Evolutionary conservation across 2,329 filamentous ascomycete genomes (phyloP).

Genomic region (Metarhizium brunneum): DNA sequence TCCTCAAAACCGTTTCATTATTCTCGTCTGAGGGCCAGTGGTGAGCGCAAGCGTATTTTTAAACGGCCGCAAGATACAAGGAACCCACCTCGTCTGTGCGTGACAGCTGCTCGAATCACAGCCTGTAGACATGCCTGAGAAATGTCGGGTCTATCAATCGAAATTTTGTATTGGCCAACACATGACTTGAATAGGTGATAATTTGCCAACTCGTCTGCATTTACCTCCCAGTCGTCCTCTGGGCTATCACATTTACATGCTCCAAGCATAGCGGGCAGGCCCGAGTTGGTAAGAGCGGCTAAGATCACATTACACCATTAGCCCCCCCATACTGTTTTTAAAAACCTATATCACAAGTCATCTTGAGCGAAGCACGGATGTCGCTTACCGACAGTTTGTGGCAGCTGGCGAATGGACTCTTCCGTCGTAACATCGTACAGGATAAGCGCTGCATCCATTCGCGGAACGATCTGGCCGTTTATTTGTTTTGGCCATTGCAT

Average conservation of each 20-base stretch:
- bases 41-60: conserved; percentile 1
- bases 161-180: conserved; percentile 65
- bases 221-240: conserved; percentile 59
- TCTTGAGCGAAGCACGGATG: conserved; percentile 1
- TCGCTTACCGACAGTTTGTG: conserved; percentile 61
- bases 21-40: conserved; percentile 23
- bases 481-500: conserved; percentile 61
- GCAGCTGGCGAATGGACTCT: conserved; percentile 64
- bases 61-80: not conserved
- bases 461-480: conserved; percentile 61
- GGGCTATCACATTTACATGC: conserved; percentile 85
- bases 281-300: conserved; percentile 67
- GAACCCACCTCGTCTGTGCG: conserved; percentile 56
- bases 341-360: too few relatives aligned
- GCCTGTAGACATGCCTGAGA: conserved; percentile 67
- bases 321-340: not conserved
- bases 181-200: conserved; percentile 59
- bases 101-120: conserved; percentile 63
- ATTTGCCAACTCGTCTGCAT: conserved; percentile 52
- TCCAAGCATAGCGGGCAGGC: conserved; percentile 69
- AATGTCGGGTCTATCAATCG: conserved; percentile 58
- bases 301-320: conserved; percentile 8
- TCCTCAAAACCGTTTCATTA: conserved; percentile 35
- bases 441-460: conserved; percentile 73
- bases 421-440: conserved; percentile 81